Base-by-base conservation (phyloP, 805 yeast species). In the Myxozyma kluyveri region DNA sequence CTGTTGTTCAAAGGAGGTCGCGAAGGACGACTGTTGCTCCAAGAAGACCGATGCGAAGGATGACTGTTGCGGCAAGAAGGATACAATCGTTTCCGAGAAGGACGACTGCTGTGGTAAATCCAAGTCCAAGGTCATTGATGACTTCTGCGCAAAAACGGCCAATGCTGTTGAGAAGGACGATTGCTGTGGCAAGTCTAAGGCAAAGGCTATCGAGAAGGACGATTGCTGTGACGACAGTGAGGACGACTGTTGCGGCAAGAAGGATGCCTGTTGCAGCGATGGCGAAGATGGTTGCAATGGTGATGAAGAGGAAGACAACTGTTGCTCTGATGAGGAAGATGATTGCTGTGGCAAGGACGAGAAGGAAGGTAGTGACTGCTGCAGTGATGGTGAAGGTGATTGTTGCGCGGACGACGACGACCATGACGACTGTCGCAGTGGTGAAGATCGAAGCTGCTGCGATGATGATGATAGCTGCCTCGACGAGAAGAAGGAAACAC, bases 301-400 rank as follows among this genome's bases (percentile, higher is more conserved):
- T 10, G 14, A n/a, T 21, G 23, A 19, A 17, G 23, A 45, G 23
- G 48, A 45, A 17, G 42, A 45, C 21, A 36, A 42, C 42, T 45
- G 48, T 18, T 14, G 14, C 22, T n/a, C 36, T 10, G 32, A 18
- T 10, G 9, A 19, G 3, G 36, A 24, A 19, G 26, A 37, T 26
- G 45, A 33, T 17, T 35, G 47, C 42, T 41, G 52, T 23, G 35
- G 26, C 19, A n/a, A 21, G 14, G 23, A 27, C 9, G 42, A 38
- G n/a, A 22, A 22, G 18, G 47, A 26, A 17, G n/a, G 45, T 27
- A 3, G 17, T 26, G 12, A 26, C 17, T 14, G 23, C 12, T 23
- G 33, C 18, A 12, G 22, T n/a, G 18, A 23, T 3, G 14, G 43
- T 21, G 27, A 14, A 4, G 22, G 17, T 37, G 6, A 39, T 6